phyloP scores from a whole-genome alignment of 2,329 filamentous ascomycete species.

The Nemania sp. region DNA sequence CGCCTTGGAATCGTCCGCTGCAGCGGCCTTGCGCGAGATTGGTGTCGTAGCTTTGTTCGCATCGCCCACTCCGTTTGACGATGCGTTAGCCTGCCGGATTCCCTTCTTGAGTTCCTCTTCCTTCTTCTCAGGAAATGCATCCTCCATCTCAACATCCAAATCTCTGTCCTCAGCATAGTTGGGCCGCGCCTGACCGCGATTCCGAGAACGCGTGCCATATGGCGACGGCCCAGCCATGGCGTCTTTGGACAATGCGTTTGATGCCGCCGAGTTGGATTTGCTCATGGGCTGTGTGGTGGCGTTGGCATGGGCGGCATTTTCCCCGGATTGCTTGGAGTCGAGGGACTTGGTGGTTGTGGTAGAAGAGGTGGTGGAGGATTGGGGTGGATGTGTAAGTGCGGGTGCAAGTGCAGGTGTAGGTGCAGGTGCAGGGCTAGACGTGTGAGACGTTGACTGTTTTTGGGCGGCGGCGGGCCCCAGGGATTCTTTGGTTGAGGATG shows the following conservation, averaged over 20 bases:
- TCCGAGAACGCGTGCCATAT: constrained; percentile 93
- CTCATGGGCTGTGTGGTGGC: constrained; percentile 53
- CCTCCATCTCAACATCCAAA: constrained; percentile 82
- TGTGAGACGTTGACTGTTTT: constrained; percentile 39
- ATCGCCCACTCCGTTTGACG: constrained; percentile 40
- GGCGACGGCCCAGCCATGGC: constrained; percentile 62
- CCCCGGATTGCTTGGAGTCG: constrained; percentile 36
- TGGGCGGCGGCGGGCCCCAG: constrained; percentile 38
- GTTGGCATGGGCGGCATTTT: constrained; percentile 44
- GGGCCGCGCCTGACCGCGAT: constrained; percentile 78
- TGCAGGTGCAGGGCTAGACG: constrained; percentile 37
- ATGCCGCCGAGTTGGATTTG: constrained; percentile 51
- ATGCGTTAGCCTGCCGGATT: constrained; percentile 51
- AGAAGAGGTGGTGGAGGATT: constrained; percentile 22
- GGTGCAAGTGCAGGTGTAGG: constrained; percentile 22
- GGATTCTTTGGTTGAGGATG: constrained; percentile 40
- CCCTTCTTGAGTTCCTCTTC: constrained; percentile 63
- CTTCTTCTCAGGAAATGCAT: constrained; percentile 63
- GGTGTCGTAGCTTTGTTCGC: constrained; percentile 37
- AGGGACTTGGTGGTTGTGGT: constrained; percentile 25
- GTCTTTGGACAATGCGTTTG: constrained; percentile 55
- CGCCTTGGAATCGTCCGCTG: constrained; percentile 38
- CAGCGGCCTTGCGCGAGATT: constrained; percentile 48
- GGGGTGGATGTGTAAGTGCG: constrained; percentile 19
- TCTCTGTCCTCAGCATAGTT: constrained; percentile 97